phyloP scores from a whole-genome alignment of 176 grass and related monocot genomes.

The Urochloa ruziziensis region DNA sequence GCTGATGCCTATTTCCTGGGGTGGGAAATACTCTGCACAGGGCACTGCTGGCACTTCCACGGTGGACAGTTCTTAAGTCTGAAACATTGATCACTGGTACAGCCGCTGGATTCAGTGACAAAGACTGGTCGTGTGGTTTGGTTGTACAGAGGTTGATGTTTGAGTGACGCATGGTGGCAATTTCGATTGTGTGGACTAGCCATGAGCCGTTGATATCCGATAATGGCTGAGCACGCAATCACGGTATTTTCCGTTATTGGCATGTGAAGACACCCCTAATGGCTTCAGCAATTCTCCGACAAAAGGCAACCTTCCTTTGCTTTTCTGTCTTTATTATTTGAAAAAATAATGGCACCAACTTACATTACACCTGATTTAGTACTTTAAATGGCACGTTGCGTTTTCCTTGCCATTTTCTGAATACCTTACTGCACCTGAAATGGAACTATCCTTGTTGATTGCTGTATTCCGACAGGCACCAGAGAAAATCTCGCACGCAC shows the following conservation, averaged over 20 bases:
- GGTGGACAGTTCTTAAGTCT: neutral
- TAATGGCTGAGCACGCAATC: neutral
- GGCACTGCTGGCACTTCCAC: neutral
- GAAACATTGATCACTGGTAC: neutral
- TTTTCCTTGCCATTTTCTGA: neutral
- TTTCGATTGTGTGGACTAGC: neutral
- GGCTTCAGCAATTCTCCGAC: neutral
- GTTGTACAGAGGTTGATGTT: neutral
- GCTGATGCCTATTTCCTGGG: too few relatives aligned
- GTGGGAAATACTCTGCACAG: neutral
- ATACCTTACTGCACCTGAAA: neutral
- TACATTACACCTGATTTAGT: neutral
- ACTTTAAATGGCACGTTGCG: neutral
- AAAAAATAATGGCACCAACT: neutral
- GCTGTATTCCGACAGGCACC: neutral
- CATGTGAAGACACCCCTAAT: neutral
- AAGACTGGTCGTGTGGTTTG: neutral
- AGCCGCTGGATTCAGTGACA: neutral
- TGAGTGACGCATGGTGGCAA: neutral
- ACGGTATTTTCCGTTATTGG: neutral
- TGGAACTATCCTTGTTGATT: neutral
- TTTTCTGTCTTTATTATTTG: neutral
- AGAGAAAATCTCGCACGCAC: constrained; percentile 6
- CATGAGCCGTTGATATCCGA: neutral
- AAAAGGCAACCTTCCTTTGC: neutral